phyloP scores from a whole-genome alignment of 129 eudicot genomes.

The Tagetes erecta region DNA sequence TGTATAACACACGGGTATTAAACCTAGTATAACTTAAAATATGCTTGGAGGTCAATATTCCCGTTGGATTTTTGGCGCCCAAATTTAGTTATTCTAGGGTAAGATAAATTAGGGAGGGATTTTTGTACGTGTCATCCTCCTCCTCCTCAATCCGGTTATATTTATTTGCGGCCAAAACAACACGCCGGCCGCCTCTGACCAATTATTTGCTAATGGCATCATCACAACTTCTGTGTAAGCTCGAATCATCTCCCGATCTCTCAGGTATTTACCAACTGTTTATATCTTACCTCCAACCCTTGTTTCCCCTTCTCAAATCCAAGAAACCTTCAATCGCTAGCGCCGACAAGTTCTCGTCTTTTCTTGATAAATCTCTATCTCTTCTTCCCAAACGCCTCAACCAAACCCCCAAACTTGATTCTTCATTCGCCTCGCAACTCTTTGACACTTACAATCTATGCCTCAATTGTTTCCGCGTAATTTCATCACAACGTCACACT shows the following conservation, averaged over 20 bases:
- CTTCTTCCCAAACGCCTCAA: slow-evolving; percentile 76
- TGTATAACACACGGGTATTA: too few species aligned
- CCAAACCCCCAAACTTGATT: slow-evolving; percentile 49
- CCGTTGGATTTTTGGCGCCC: too few species aligned
- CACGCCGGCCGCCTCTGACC: too few species aligned
- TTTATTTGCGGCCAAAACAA: too few species aligned
- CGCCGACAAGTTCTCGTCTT: slow-evolving; percentile 61
- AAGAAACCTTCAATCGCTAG: slow-evolving; percentile 37
- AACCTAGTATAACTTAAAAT: too few species aligned
- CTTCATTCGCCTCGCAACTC: slow-evolving; percentile 28
- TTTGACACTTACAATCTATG: slow-evolving; percentile 61
- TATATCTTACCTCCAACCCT: slow-evolving; percentile 56
- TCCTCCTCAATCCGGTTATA: too few species aligned
- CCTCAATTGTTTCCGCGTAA: slow-evolving; percentile 46
- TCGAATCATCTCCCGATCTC: slow-evolving; percentile 52
- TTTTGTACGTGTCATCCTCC: too few species aligned
- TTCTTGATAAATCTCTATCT: slow-evolving; percentile 54
- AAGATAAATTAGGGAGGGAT: too few species aligned
- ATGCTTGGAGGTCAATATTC: too few species aligned
- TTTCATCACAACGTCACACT: slow-evolving; percentile 50
- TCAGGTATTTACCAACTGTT: slow-evolving; percentile 44
- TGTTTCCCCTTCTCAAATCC: slow-evolving; percentile 30
- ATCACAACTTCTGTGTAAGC: slow-evolving; percentile 47
- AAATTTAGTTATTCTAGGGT: too few species aligned
- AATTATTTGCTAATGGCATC: slow-evolving; percentile 36